These are phyloP conservation scores for Claviceps sp. DNA, from an alignment of 2,329 filamentous ascomycete species.

Conservation along the genomic window DNA sequence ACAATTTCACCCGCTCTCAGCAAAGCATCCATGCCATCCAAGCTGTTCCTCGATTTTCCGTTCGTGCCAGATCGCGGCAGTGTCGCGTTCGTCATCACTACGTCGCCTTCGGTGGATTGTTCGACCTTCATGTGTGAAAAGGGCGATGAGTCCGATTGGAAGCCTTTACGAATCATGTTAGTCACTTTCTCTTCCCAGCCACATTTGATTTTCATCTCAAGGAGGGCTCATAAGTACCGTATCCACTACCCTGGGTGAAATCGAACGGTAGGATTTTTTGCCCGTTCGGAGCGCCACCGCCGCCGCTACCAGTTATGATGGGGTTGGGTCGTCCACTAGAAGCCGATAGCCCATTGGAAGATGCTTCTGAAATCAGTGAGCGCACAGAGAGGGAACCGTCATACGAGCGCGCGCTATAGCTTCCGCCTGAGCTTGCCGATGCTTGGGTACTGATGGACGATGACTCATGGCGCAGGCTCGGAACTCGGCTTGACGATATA, in stretches of 20 bases:
- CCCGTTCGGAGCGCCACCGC: slow-evolving; percentile 13
- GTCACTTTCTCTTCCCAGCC: slow-evolving; percentile 9
- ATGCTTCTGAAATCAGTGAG: slow-evolving; percentile 33
- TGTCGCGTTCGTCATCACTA: slow-evolving; percentile 17
- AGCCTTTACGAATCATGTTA: slow-evolving; percentile 19
- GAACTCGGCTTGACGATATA: slow-evolving; percentile 17
- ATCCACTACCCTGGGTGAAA: slow-evolving; percentile 16
- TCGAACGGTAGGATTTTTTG: slow-evolving; percentile 11
- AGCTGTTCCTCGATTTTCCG: slow-evolving; percentile 13
- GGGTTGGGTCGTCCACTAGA: slow-evolving; percentile 8
- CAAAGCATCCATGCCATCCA: slow-evolving; percentile 47
- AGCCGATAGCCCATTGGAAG: slow-evolving; percentile 9
- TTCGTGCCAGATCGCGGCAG: slow-evolving; percentile 6
- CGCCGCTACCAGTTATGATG: background rate
- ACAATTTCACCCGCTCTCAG: slow-evolving; percentile 47
- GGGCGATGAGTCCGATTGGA: slow-evolving; percentile 19
- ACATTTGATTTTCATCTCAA: slow-evolving; percentile 1
- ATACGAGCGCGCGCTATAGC: slow-evolving; percentile 24
- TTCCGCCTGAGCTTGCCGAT: slow-evolving; percentile 25
- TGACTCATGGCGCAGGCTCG: slow-evolving; percentile 31
- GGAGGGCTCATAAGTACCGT: slow-evolving; percentile 17
- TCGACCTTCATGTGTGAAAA: slow-evolving; percentile 19
- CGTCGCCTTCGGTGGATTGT: slow-evolving; percentile 16
- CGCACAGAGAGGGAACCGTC: slow-evolving; percentile 42
- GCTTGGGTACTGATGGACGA: slow-evolving; percentile 30